A percentile compares a stretch with the other conserved stretches of the same genome.
These are phyloP conservation scores for Rhamnella rubrinervis DNA, from an alignment of 331 rosid species.

Conservation along the genomic window DNA sequence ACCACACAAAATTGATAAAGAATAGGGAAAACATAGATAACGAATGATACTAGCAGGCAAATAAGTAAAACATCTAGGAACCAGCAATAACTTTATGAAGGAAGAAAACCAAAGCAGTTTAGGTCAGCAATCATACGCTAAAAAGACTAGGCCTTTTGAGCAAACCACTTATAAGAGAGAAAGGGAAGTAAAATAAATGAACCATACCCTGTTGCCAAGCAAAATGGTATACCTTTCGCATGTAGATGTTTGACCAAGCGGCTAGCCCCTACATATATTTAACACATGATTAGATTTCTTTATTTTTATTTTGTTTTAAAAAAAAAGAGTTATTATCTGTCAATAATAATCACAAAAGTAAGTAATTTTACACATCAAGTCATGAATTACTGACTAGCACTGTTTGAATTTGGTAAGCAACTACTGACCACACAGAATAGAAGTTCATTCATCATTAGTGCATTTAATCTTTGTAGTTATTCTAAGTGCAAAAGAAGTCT, in stretches of 20 bases:
- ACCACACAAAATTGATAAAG: too few species aligned
- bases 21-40: not conserved
- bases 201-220: constrained; percentile 84
- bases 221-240: constrained; percentile 70
- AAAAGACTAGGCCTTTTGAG: not conserved
- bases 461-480: too few species aligned
- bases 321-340: not conserved
- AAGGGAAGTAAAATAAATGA: not conserved
- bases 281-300: constrained; percentile 6
- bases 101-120: too few species aligned
- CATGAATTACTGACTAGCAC: too few species aligned
- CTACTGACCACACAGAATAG: too few species aligned
- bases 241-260: constrained; percentile 72
- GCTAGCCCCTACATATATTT: constrained; percentile 60
- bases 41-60: not conserved
- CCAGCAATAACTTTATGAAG: too few species aligned
- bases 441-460: too few species aligned
- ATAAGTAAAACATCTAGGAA: not conserved
- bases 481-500: too few species aligned
- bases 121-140: not conserved
- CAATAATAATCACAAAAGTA: not conserved
- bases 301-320: not conserved
- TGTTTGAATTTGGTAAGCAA: too few species aligned
- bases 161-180: not conserved
- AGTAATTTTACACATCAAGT: not conserved